Evolutionary conservation across 2,329 filamentous ascomycete genomes (phyloP), one percentile per base, ranked within the genome.

Genomic region (Ilyonectria destructans): DNA sequence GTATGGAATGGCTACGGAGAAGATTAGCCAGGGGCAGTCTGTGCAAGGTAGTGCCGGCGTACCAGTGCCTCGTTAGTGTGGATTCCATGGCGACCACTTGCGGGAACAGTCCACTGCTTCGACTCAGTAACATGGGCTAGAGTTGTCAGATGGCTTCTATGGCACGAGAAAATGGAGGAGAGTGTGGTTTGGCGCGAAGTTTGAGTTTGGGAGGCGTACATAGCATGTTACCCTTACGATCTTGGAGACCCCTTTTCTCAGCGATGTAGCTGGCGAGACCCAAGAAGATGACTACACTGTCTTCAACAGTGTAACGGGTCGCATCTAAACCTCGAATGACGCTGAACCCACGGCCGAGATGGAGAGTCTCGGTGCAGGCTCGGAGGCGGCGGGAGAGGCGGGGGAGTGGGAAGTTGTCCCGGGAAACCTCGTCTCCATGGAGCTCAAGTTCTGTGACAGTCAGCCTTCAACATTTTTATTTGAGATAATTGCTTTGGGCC

Each of bases 231-330:
- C 85, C 85, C 49, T 82, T 83, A n/a, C 80, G 79, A 62, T 84
- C 83, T 64, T 89, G 87, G 3, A 85, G 70, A 2, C 87, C 87
- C 45, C 88, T 83, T 54, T 85, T 81, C 43, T 86, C 82, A 2
- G 86, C 89, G 57, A 92, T 83, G 71, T 91, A 85, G 62, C 83
- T 85, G 1, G 88, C 83, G 12, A 91, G 77, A 0, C 87, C 89
- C 5, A 90, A 82, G 71, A 88, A 90, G 49, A 90, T 80, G 6
- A 85, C 81, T 17, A 87, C 77, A 60, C 87, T 87, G 58, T 91
- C 88, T 68, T 89, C 85, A 26, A 82, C 79, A 3, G 84, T 83
- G 75, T 88, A 87, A 2, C 76, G 79, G 2, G 78, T 73, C 1
- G 85, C 80, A 15, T 85, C 82, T 1, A 91, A 78, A 3, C 89